Percentiles rank a stretch among this genome's conserved stretches.
Evolutionary conservation across 805 yeast species (phyloP).

Genomic region (Metschnikowia kunwiensis): DNA sequence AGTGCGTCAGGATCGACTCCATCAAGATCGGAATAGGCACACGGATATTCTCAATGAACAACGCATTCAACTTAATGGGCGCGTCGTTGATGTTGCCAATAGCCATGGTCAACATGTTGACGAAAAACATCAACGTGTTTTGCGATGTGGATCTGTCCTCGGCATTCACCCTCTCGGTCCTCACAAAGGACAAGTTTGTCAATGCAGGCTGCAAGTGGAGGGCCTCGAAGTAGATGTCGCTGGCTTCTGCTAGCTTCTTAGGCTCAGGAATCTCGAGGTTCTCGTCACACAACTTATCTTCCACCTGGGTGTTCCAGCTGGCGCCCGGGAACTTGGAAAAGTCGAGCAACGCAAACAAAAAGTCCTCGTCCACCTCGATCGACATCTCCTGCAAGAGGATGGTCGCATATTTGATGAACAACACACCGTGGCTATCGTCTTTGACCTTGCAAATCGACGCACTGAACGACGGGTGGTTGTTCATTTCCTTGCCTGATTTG

Average conservation of each 20-base stretch:
- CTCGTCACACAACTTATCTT: slow-evolving; percentile 59
- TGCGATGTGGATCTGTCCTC: slow-evolving; percentile 62
- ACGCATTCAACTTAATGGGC: slow-evolving; percentile 83
- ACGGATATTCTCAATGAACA: slow-evolving; percentile 83
- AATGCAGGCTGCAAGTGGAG: slow-evolving; percentile 90
- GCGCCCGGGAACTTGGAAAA: slow-evolving; percentile 81
- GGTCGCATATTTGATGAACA: slow-evolving; percentile 89
- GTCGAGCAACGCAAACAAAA: slow-evolving; percentile 75
- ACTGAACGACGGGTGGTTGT: slow-evolving; percentile 85
- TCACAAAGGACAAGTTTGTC: slow-evolving; percentile 82
- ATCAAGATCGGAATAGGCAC: slow-evolving; percentile 75
- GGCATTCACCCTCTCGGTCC: slow-evolving; percentile 74
- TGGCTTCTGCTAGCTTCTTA: slow-evolving; percentile 47
- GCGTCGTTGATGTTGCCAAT: slow-evolving; percentile 97
- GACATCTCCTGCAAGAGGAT: slow-evolving; percentile 86
- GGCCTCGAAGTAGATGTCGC: slow-evolving; percentile 88
- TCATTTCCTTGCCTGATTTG: slow-evolving; percentile 76
- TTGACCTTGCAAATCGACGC: slow-evolving; percentile 79
- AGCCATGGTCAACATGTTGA: slow-evolving; percentile 91
- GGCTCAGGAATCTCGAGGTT: slow-evolving; percentile 71
- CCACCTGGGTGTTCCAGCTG: slow-evolving; percentile 53
- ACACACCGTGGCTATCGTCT: slow-evolving; percentile 87
- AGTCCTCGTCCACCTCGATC: slow-evolving; percentile 90
- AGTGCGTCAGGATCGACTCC: slow-evolving; percentile 75
- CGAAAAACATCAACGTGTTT: slow-evolving; percentile 68